These are phyloP conservation scores for Phytopythium mirpurense DNA, from an alignment of 352 stramenopile species.

Conservation along the genomic window DNA sequence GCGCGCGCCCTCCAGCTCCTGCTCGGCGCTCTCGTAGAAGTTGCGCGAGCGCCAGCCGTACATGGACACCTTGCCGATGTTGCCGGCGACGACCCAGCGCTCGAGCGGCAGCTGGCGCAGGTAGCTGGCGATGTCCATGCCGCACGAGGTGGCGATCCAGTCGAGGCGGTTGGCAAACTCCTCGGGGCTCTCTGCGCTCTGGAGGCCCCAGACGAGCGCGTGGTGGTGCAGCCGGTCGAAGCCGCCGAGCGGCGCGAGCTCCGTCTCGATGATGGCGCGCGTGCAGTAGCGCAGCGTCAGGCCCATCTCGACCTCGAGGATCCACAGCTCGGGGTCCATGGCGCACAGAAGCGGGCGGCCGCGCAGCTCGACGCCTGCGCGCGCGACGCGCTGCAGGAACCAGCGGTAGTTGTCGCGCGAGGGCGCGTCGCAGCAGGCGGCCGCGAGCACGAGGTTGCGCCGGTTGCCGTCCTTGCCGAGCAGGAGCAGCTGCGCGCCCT, in stretches of 20 bases:
- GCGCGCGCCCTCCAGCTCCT: conserved; percentile 16
- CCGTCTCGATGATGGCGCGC: conserved; percentile 43
- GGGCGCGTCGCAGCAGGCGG: conserved; percentile 28
- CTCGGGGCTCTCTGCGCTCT: conserved; percentile 31
- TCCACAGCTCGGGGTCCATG: conserved; percentile 27
- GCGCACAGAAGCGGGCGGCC: conserved; percentile 40
- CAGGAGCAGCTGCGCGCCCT: conserved; percentile 41
- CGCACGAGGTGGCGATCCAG: conserved; percentile 46
- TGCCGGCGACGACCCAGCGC: conserved; percentile 41
- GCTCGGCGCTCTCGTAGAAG: conserved; percentile 31
- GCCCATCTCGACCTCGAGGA: conserved; percentile 28
- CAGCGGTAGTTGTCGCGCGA: conserved; percentile 40
- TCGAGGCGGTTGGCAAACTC: conserved; percentile 51
- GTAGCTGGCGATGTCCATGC: conserved; percentile 28
- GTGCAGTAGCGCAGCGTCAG: conserved; percentile 51
- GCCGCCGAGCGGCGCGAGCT: conserved; percentile 25
- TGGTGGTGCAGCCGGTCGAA: conserved; percentile 45
- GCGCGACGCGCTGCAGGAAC: conserved; percentile 42
- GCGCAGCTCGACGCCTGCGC: conserved; percentile 33
- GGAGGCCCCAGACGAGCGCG: conserved; percentile 42
- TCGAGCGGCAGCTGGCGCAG: conserved; percentile 40
- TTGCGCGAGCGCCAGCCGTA: conserved; percentile 48
- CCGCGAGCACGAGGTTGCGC: conserved; percentile 32
- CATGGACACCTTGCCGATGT: conserved; percentile 29
- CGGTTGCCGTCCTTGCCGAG: conserved; percentile 52